A percentile compares a stretch with the other conserved stretches of the same genome.
phyloP scores from a whole-genome alignment of 331 rosid genomes.

The Arachis monticola region DNA sequence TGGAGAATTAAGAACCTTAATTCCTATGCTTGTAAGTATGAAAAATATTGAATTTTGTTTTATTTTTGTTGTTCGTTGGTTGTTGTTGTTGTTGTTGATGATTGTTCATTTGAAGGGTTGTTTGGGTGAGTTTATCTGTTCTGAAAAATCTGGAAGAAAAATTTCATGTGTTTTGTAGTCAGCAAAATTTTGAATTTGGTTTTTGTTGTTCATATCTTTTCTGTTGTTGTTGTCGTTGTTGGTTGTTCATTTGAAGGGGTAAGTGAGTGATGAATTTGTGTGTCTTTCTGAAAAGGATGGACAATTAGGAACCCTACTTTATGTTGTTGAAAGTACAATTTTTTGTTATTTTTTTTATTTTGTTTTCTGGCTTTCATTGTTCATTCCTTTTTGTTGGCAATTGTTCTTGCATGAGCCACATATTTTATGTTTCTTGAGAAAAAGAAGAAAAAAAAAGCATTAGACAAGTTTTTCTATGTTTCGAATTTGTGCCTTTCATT shows the following conservation, averaged over 20 bases:
- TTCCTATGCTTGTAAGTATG: neutral
- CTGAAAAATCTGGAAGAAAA: neutral
- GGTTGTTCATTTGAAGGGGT: constrained; percentile 26
- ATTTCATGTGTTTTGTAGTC: neutral
- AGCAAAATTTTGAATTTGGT: neutral
- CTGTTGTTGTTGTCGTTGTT: neutral
- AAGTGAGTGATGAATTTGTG: constrained; percentile 5
- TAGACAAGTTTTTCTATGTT: too few relatives aligned
- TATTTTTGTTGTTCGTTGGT: neutral
- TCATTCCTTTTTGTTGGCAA: neutral
- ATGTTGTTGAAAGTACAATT: neutral
- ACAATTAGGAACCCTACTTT: neutral
- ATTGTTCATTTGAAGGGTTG: constrained; percentile 26
- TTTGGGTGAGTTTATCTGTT: constrained; percentile 13
- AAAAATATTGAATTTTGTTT: neutral
- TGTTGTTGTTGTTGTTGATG: constrained; percentile 22
- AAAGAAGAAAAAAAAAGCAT: too few relatives aligned
- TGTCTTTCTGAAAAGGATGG: neutral
- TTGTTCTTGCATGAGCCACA: neutral
- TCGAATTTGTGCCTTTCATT: too few relatives aligned
- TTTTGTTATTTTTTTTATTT: neutral
- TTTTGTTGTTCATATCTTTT: neutral
- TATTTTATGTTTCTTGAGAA: too few relatives aligned
- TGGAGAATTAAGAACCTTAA: neutral
- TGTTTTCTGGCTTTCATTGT: neutral